These are phyloP conservation scores for Pyronema omphalodes DNA, from an alignment of 495 filamentous ascomycete genomes.

Conservation along the genomic window DNA sequence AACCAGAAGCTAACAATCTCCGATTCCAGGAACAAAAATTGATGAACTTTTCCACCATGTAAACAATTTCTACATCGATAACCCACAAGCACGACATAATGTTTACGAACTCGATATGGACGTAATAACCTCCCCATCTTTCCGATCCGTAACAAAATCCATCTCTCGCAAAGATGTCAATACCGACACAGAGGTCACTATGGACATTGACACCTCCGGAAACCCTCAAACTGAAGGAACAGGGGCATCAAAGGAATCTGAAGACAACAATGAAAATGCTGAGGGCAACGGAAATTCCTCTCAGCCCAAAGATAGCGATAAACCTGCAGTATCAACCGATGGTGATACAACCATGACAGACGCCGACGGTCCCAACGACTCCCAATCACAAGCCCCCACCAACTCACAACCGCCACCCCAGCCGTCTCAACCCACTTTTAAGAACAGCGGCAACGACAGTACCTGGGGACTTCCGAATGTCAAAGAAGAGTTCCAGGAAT, in stretches of 20 bases:
- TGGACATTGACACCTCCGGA: not conserved
- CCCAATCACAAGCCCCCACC: not conserved
- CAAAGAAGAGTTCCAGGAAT: slow-evolving; percentile 23
- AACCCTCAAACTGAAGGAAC: not conserved
- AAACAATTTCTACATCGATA: slow-evolving; percentile 21
- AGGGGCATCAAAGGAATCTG: too few species aligned
- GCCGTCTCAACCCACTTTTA: not conserved
- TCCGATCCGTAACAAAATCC: too few species aligned
- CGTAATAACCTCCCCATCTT: too few species aligned
- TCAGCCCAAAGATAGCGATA: not conserved
- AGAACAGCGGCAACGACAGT: not conserved
- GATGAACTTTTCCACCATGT: slow-evolving; percentile 22
- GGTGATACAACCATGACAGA: too few species aligned
- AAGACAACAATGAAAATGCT: not conserved
- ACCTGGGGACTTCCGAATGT: slow-evolving; percentile 19
- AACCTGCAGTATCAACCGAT: not conserved
- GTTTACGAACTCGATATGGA: not conserved
- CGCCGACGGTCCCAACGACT: not conserved
- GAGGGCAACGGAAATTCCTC: too few species aligned
- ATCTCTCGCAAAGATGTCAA: not conserved
- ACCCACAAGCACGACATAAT: slow-evolving; percentile 1
- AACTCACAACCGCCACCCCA: too few species aligned
- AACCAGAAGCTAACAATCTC: not conserved
- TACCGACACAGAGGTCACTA: not conserved
- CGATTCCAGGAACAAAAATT: slow-evolving; percentile 17